These are phyloP conservation scores for Colletotrichum sublineola DNA, from an alignment of 2,329 filamentous ascomycete species.

Conservation along the genomic window DNA sequence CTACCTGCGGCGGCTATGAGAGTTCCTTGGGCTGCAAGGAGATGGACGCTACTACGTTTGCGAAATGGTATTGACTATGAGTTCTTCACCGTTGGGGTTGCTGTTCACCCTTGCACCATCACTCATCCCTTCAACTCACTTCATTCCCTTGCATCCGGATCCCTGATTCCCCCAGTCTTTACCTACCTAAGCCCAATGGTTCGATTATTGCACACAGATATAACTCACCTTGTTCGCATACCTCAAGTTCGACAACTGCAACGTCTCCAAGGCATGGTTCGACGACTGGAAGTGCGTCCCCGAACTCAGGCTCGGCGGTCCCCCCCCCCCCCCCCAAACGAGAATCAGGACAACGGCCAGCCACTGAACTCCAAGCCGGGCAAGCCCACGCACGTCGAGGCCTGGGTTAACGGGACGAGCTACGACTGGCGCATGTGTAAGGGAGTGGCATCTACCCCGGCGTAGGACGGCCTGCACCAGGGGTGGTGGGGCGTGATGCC, in stretches of 20 bases:
- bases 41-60: slow-evolving; percentile 69
- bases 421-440: slow-evolving; percentile 61
- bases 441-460: slow-evolving; percentile 54
- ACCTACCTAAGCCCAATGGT: background rate
- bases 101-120: background rate
- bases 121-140: background rate
- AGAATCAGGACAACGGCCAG: slow-evolving; percentile 43
- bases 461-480: slow-evolving; percentile 50
- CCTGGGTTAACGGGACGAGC: slow-evolving; percentile 63
- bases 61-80: slow-evolving; percentile 68
- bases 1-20: slow-evolving; percentile 69
- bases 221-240: slow-evolving; percentile 50
- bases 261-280: slow-evolving; percentile 54
- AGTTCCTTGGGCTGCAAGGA: slow-evolving; percentile 69
- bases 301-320: slow-evolving; percentile 47
- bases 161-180: background rate
- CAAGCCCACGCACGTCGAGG: slow-evolving; percentile 59
- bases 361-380: slow-evolving; percentile 49
- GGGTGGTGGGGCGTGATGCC: slow-evolving; percentile 47
- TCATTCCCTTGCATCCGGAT: background rate
- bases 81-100: slow-evolving; percentile 40
- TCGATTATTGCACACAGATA: background rate
- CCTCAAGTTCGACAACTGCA: slow-evolving; percentile 71
- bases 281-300: slow-evolving; percentile 51
- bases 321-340: slow-evolving; percentile 50